Evolutionary conservation across 2,329 filamentous ascomycete species (phyloP), one percentile per base, ranked within the genome.

Genomic region (Pseudogymnoascus sp.): DNA sequence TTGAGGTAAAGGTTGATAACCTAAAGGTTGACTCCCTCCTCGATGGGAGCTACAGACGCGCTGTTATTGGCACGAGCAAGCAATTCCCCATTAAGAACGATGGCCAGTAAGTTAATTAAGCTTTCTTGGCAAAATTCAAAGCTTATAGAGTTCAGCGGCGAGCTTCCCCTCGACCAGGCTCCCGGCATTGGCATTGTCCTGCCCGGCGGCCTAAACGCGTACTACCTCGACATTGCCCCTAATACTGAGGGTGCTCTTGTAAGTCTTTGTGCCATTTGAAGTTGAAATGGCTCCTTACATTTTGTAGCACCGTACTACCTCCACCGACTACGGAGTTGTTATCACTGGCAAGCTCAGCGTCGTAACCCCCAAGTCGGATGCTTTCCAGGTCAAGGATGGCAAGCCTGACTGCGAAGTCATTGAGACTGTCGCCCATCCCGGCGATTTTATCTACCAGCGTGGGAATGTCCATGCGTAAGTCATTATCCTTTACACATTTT

Each of bases 381-480:
- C 68, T 4, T 73, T 71, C 58, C 44, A 65, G 25, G 44, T 69
- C 2, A 61, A 66, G 12, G 68, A 69, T n/a, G 69, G 71, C 36
- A 68, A 68, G 63, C 63, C 65, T 7, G 67, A 64, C 33, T 73
- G 71, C 63, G 63, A 65, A 7, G 65, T 67, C 35, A 63, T 65
- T 25, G 71, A 71, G 65, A 71, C 71, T 1, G 41, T 70, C 4
- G 70, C 66, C 62, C 66, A 64, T n/a, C 64, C 67, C 1, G 71
- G 71, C 12, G 70, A 73, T 15, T 65, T 71, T n/a, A 66, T 72
- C n/a, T 61, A 68, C 36, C 69, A 73, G 64, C 68, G 72, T 17
- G 70, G 72, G 4, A 68, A 67, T 12, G 69, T 73, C 66, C 71
- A 74, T 62, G 68, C 69, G 72, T 74, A 68, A 73, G 72, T 71